Evolutionary conservation across 352 stramenopile genomes (phyloP), one percentile per base, ranked within the genome.

Genomic region (Phytopythium boreale): DNA sequence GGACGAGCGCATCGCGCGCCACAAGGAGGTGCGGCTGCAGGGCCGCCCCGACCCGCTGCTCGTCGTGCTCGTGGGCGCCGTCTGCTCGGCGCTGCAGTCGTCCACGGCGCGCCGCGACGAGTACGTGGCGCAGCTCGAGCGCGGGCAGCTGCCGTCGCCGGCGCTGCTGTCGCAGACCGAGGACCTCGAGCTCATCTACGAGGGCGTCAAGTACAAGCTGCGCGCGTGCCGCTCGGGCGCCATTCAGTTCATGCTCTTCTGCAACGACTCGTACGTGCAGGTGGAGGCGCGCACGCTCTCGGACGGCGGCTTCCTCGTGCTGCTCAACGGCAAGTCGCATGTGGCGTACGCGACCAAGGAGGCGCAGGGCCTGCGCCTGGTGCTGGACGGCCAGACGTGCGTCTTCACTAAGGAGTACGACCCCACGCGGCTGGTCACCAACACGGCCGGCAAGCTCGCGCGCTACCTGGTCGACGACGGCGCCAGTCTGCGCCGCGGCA

Each of bases 331-430:
- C 60, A 98, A 97, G 69, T 98, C 86, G 63, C 97, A 99, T 73
- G 96, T 99, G 27, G 97, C 90, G 41, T 99, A 99, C 76, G 79
- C 96, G 49, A 98, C 94, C 20, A 94, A 96, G 62, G 90, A 96
- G 55, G 85, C 87, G 2, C 88, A 92, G 61, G 90, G 90, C 12
- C 75, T 98, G 57, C 88, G 95, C 51, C 80, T 99, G 61, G 90
- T 92, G 43, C 89, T 98, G 41, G 98, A 99, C 71, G 93, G 93
- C 56, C 84, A 89, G 62, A 99, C 94, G 61, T 97, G 98, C 62
- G 84, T 98, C 39, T 99, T 99, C 82, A 98, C 97, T 9, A 97
- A 98, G 63, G 98, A 99, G 75, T 99, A 99, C 77, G 98, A 99
- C 75, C 98, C 98, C 26, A 98, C 97, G 9, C 96, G 95, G 39